Evolutionary conservation across 208 protist genomes (phyloP).

Genomic region (Trypanosoma scelopori): DNA sequence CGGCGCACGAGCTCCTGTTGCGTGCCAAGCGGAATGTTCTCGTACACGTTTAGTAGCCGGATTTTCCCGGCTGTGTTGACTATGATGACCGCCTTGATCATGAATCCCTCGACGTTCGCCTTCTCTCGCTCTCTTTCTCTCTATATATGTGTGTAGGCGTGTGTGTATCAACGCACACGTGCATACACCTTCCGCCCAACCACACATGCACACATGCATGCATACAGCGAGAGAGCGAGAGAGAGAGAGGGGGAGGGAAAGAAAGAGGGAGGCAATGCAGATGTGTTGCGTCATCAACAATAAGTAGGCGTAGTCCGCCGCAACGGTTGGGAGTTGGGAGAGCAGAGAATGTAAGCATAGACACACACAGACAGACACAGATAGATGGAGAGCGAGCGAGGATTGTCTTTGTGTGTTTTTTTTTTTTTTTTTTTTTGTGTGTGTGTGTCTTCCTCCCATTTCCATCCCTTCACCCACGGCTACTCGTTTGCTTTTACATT

Average conservation of each 20-base stretch:
- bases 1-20: slow-evolving; percentile 92
- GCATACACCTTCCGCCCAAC: too few species aligned
- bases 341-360: too few species aligned
- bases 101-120: slow-evolving; percentile 30
- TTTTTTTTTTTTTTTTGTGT: slow-evolving; percentile 14
- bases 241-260: neutral
- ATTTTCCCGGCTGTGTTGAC: slow-evolving; percentile 98
- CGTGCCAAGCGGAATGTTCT: slow-evolving; percentile 55
- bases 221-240: neutral
- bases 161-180: too few species aligned
- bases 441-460: too few species aligned
- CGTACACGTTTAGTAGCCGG: slow-evolving; percentile 95
- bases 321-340: too few species aligned
- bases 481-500: neutral
- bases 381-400: too few species aligned
- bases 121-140: too few species aligned
- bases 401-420: too few species aligned
- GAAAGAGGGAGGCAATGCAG: slow-evolving; percentile 16
- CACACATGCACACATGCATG: too few species aligned
- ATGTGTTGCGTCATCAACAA: neutral
- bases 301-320: too few species aligned
- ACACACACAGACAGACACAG: neutral
- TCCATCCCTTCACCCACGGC: neutral
- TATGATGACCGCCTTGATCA: slow-evolving; percentile 97
- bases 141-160: too few species aligned